Evolutionary conservation across 179 eudicot genomes (phyloP), one percentile per base, ranked within the genome.

Genomic region (Pouteria campechiana): DNA sequence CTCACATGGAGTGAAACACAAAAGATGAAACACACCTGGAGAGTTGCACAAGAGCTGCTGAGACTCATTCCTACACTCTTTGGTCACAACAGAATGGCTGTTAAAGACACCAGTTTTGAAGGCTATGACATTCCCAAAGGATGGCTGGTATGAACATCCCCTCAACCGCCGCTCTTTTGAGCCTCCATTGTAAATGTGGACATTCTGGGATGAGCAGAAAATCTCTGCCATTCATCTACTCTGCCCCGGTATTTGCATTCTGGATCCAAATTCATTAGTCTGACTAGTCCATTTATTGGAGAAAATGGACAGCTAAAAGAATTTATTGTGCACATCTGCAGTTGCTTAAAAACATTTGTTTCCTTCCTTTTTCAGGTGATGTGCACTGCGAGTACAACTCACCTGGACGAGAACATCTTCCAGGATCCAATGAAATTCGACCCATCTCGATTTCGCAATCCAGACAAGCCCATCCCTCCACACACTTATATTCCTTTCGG

Each of bases 381-480:
- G 1, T 48, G 54, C 55, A 20, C 36, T 22, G 25, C 55, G 32
- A 33, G 55, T 39, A 57, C 40, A 48, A 57, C 63, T 28, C 63
- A 48, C 16, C 48, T 57, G 63, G 63, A 48, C 15, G 43, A 57
- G 11, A 40, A 32, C 7, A 57, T 57, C n/a, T 57, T 57, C 47
- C 45, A 20, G 32, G 38, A 44, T 6, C 52, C 60, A 29, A 1
- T 22, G 6, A 46, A 35, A 21, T 44, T 55, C 20, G 60, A 55
- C 9, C 32, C 30, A 3, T 9, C 7, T 9, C 37, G 60, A 2
- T 55, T 46, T n/a, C 52, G 46, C 21, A 13, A 49, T 5, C 36
- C 37, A 37, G 15, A 5, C 17, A 28, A 6, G 20, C 21, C 33
- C 13, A n/a, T 32, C 8, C 60, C 60, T 3, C 60, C 60, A 25